phyloP scores from a whole-genome alignment of 805 yeast species.

The Cyberlindnera subsufficiens region DNA sequence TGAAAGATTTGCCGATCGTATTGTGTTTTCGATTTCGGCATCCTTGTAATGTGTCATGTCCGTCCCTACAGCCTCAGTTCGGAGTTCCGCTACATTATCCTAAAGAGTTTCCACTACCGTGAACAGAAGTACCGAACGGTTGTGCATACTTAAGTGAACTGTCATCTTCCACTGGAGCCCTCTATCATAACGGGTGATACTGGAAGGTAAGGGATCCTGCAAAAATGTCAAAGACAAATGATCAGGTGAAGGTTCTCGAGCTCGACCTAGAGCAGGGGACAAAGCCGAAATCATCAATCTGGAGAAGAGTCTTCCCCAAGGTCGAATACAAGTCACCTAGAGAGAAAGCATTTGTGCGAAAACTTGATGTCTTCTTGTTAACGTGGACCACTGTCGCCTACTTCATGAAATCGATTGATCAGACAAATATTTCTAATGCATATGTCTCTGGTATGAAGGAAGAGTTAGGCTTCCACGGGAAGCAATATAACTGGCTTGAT shows the following conservation, averaged over 20 bases:
- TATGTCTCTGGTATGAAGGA: slow-evolving; percentile 61
- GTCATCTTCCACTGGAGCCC: too few species aligned
- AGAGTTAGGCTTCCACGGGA: slow-evolving; percentile 11
- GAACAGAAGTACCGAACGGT: too few species aligned
- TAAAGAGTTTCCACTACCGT: too few species aligned
- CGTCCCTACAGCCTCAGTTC: too few species aligned
- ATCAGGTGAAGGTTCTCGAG: not conserved
- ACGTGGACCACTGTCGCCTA: slow-evolving; percentile 11
- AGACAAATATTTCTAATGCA: slow-evolving; percentile 56
- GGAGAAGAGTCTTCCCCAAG: slow-evolving; percentile 5
- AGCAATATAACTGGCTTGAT: slow-evolving; percentile 53
- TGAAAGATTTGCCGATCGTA: too few species aligned
- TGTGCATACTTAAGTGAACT: too few species aligned
- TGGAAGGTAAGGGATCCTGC: too few species aligned
- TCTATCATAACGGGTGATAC: too few species aligned
- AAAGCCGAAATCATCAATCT: not conserved
- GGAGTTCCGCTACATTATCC: too few species aligned
- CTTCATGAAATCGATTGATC: slow-evolving; percentile 65
- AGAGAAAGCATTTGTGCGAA: slow-evolving; percentile 9
- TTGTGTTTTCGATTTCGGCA: too few species aligned
- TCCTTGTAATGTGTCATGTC: too few species aligned
- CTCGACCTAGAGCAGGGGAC: not conserved
- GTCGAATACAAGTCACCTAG: not conserved
- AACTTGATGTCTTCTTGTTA: slow-evolving; percentile 10
- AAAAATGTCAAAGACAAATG: not conserved